Evolutionary conservation across 176 grass and related monocot genomes (phyloP), one percentile per base, ranked within the genome.

Genomic region (Cymbopogon citratus): DNA sequence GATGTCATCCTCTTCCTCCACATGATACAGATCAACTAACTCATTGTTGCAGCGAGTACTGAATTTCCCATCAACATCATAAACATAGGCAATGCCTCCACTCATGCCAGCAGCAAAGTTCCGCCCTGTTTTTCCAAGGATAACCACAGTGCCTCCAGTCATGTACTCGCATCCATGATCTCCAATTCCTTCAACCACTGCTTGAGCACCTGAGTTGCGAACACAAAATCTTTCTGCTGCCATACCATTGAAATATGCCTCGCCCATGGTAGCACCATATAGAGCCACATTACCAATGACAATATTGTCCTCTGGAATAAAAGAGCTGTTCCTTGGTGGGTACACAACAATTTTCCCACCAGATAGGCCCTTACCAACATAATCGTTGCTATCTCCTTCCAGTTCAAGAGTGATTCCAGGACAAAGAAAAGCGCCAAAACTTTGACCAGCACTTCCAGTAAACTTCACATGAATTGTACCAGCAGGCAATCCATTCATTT

Each of bases 41-140:
- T 99, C 96, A 69, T 69, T 9, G 73, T 99, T 99, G 75, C 96
- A 99, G 41, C 83, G 79, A 27, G 82, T 69, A 64, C 83, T 72
- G 66, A 99, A 99, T 29, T 86, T 90, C 5, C 96, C 96, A 78
- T 99, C 96, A 28, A 99, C 33, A 61, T 99, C 93, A 74, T 95
- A 87, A 85, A 99, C 89, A 90, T 93, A 99, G 46, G 91, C 96
- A 28, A 95, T 74, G 63, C 96, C 96, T 71, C 96, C 96, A 72
- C 96, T 99, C 96, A 99, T 99, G 12, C 96, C 96, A 64, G 96
- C 96, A 63, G 96, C 96, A 91, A 99, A 99, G 59, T 99, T 99
- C 45, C 96, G 90, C 57, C 96, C 96, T 63, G 96, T 99, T 90
- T 80, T 93, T 36, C 96, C 96, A 46, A 99, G 89, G 52, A 99